Base-by-base conservation (phyloP, 345 rosid genomes). In the Heritiera littoralis region DNA sequence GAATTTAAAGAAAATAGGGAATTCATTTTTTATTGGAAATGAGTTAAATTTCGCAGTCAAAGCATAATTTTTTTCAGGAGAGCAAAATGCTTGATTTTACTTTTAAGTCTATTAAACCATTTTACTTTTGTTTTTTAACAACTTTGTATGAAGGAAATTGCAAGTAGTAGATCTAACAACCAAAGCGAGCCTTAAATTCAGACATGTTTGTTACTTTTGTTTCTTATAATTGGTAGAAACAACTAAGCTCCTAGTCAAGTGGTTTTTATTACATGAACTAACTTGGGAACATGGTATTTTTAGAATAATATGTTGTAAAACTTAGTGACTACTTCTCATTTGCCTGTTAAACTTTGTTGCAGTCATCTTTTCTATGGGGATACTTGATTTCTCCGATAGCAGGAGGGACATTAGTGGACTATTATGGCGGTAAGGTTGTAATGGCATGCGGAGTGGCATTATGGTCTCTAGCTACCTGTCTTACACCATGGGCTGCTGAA, bases 401-500 rank as follows among this genome's bases (percentile, higher is more conserved):
- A 15, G 99, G 95, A 61, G 99, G 99, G 48, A 87, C 97, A 48
- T 86, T 92, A 66, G 99, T 95, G 82, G 99, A 95, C 82, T 87
- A 88, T 45, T 93, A 92, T 83, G 99, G 99, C n/a, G 99, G 98
- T 58, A 91, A 95, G 80, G 88, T 92, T 12, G 91, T 95, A 72
- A 93, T 95, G 99, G 97, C 88, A 48, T 92, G 94, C 84, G 99
- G 99, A 12, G 99, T 95, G 38, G 91, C 97, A 5, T 66, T 92
- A 83, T 95, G 99, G 99, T 95, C 99, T 0, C 71, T 90, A 66
- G 97, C 98, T 40, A 95, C 99, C 11, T 93, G 93, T 64, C 91
- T 93, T 49, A 95, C 95, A 8, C 99, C 99, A 11, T 95, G 95
- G 95, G 99, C 99, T 14, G 97, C 97, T n/a, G 98, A 95, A 76